Evolutionary conservation across 192 early-diverging fungal species (phyloP).

Genomic region (Chytriomyces confervae): DNA sequence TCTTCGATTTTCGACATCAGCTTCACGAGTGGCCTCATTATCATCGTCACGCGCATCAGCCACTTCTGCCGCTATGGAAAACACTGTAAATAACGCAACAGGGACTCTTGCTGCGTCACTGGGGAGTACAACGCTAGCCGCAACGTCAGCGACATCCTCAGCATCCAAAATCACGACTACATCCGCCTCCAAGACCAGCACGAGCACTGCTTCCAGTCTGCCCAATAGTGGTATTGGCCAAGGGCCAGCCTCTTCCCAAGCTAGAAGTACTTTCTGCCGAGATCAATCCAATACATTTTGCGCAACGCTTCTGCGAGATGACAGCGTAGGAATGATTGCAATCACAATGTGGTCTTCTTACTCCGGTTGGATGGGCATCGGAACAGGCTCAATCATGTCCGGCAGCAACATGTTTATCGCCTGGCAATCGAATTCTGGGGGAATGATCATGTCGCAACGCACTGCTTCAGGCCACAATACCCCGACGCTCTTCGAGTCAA

Average conservation of each 20-base stretch:
- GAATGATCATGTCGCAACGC: slow-evolving; percentile 35
- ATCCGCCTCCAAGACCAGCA: not conserved
- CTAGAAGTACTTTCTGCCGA: not conserved
- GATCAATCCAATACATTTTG: not conserved
- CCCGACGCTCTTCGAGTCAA: slow-evolving; percentile 5
- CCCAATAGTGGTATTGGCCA: too few relatives aligned
- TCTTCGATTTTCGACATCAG: not conserved
- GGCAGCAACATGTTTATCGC: slow-evolving; percentile 36
- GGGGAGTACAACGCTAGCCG: too few relatives aligned
- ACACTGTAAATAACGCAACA: too few relatives aligned
- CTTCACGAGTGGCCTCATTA: too few relatives aligned
- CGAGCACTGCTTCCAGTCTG: too few relatives aligned
- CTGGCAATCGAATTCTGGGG: slow-evolving; percentile 28
- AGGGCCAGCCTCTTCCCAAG: too few relatives aligned
- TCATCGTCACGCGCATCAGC: too few relatives aligned
- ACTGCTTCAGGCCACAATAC: slow-evolving; percentile 28
- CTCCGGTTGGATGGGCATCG: slow-evolving; percentile 31
- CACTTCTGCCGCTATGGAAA: too few relatives aligned
- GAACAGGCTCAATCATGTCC: slow-evolving; percentile 30
- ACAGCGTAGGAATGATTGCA: not conserved
- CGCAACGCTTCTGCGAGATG: slow-evolving; percentile 1
- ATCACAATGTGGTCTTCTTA: not conserved
- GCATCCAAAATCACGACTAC: not conserved
- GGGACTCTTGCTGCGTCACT: too few relatives aligned
- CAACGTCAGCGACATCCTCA: too few relatives aligned